Evolutionary conservation across 2,329 filamentous ascomycete species (phyloP).

Genomic region (Cladosporium austrohemisphaericum): DNA sequence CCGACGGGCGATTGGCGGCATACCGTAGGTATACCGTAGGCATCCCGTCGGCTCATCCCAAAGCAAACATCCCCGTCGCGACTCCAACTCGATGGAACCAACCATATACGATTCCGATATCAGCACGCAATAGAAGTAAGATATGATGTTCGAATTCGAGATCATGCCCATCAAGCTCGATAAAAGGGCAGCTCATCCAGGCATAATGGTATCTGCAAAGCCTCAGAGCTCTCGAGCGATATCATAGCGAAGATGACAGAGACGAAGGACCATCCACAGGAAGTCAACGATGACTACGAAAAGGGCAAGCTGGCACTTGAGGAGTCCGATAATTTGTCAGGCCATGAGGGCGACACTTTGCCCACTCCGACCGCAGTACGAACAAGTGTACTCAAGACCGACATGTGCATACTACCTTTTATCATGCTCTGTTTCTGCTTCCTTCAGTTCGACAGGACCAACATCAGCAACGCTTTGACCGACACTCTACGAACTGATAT

Average conservation of each 20-base stretch:
- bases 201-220: too few species aligned
- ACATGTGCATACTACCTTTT: background rate
- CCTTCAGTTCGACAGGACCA: constrained; percentile 1
- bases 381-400: background rate
- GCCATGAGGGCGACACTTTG: background rate
- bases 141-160: background rate
- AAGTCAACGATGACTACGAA: background rate
- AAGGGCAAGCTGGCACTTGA: background rate
- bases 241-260: too few species aligned
- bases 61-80: background rate
- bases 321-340: background rate
- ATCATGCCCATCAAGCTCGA: background rate
- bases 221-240: too few species aligned
- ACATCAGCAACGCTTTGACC: background rate
- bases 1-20: background rate
- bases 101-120: background rate
- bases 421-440: constrained; percentile 2
- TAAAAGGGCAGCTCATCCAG: too few species aligned
- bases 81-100: background rate
- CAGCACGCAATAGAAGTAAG: background rate
- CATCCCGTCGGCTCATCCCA: background rate
- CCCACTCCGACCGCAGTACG: background rate
- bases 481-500: background rate
- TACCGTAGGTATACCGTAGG: background rate
- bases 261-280: too few species aligned